Base-by-base conservation (phyloP, 2,329 filamentous ascomycete species). In the Pyricularia sp. region DNA sequence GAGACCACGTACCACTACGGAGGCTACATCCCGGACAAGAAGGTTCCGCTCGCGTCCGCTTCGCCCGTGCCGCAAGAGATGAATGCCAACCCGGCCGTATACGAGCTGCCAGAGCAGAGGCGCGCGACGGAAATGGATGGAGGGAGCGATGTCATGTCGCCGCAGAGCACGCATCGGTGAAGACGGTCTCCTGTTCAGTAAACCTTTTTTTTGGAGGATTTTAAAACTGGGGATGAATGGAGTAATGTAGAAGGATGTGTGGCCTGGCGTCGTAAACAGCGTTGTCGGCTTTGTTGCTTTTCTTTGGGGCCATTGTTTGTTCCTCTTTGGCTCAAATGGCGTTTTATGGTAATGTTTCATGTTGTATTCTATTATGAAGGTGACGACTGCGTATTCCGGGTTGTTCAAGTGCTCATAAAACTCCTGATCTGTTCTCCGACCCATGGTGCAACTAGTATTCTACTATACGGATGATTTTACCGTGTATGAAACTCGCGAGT, bases 51-150 rank as follows among this genome's bases (percentile, higher is more conserved):
- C 13, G 65, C 63, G 31, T 65, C 66, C 24, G 62, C 16, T 4
- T 60, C 64, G 35, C 63, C 66, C 35, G 53, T 55, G 60, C 62
- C 62, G 62, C 33, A 53, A 19, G 62, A 63, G 62, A 44, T 63
- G 28, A 30, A 63, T 19, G 40, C 62, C 8, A 44, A 8, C 62
- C 44, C 44, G n/a, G 44, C 4, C 40, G 30, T 55, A 7, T 31
- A 31, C n/a, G 62, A 63, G 49, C 44, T 63, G 49, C 62, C 62
- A 12, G 62, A 63, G 44, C 62, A 63, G 62, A 49, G 44, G 62
- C 24, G 40, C 13, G 30, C 49, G 9, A 22, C 55, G 12, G 62
- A 63, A 49, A 63, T 63, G 62, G 62, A 55, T 16, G 62, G 55
- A 16, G 55, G 55, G 24, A 28, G 26, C 24, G 55, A 59, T 6